Percentiles rank a stretch among this genome's conserved stretches.
phyloP scores from a whole-genome alignment of 345 rosid genomes.

The Mangifera indica region DNA sequence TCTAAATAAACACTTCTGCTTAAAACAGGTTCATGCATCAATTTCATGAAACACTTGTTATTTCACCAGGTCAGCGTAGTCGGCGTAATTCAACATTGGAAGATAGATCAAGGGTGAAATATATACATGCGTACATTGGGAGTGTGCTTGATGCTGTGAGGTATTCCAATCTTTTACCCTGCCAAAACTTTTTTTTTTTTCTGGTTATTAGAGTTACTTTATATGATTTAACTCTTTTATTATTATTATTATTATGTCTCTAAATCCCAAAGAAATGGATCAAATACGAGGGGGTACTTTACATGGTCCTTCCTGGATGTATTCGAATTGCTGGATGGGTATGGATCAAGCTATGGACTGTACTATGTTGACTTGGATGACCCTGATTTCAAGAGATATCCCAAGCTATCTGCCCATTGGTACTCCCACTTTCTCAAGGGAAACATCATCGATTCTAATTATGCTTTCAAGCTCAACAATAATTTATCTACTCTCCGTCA shows the following conservation, averaged over 20 bases:
- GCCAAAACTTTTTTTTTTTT: no score
- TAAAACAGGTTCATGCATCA: no score
- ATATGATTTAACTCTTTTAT: not conserved
- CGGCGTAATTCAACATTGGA: conserved; percentile 30
- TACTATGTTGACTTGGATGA: conserved; percentile 49
- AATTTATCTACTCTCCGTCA: not conserved
- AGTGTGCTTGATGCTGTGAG: conserved; percentile 41
- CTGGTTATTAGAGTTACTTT: not conserved
- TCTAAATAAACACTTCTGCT: conserved; percentile 13
- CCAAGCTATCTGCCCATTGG: conserved; percentile 57
- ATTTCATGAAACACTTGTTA: not conserved
- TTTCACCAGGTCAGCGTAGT: conserved; percentile 28
- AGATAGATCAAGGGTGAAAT: conserved; percentile 38
- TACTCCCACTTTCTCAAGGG: conserved; percentile 47
- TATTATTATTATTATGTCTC: not conserved
- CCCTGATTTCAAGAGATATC: conserved; percentile 39
- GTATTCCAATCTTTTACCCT: conserved; percentile 17
- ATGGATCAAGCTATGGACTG: conserved; percentile 33
- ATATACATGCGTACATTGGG: conserved; percentile 37
- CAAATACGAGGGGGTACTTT: conserved; percentile 50
- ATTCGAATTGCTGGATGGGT: conserved; percentile 41
- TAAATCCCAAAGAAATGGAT: conserved; percentile 35
- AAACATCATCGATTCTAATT: conserved; percentile 13
- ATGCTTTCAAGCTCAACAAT: not conserved
- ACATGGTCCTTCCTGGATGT: conserved; percentile 50